These are phyloP conservation scores for Calocera cornea DNA, from an alignment of 768 basidiomycete species.

Conservation along the genomic window DNA sequence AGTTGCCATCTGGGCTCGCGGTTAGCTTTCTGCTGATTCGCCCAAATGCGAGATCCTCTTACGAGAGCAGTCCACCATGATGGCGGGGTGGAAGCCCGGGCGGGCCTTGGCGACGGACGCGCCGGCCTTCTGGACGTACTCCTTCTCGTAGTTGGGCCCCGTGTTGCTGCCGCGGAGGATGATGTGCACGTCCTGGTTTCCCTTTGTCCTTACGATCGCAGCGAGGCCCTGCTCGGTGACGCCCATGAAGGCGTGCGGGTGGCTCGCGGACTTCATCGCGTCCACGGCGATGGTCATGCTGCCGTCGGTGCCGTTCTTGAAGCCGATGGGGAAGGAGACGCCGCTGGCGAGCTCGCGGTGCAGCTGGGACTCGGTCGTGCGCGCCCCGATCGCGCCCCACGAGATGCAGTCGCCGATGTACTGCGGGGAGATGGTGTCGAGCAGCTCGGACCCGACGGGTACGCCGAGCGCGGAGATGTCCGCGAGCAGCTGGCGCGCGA, in stretches of 20 bases:
- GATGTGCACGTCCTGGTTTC: slow-evolving; percentile 77
- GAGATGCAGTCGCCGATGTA: slow-evolving; percentile 63
- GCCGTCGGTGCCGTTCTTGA: slow-evolving; percentile 99
- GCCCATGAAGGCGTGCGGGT: slow-evolving; percentile 93
- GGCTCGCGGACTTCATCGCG: slow-evolving; percentile 83
- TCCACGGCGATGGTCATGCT: slow-evolving; percentile 79
- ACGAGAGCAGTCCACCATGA: slow-evolving; percentile 86
- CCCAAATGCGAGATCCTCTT: slow-evolving; percentile 21
- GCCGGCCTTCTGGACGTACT: slow-evolving; percentile 53
- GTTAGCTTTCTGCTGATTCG: not conserved
- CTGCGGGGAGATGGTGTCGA: slow-evolving; percentile 75
- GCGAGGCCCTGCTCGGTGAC: slow-evolving; percentile 48
- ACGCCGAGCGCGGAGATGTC: slow-evolving; percentile 82
- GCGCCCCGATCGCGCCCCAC: slow-evolving; percentile 94
- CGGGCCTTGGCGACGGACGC: slow-evolving; percentile 52
- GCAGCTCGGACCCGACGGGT: slow-evolving; percentile 87
- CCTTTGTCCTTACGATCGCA: slow-evolving; percentile 84
- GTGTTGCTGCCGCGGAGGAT: slow-evolving; percentile 87
- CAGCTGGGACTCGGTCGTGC: slow-evolving; percentile 94
- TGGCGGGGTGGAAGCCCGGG: slow-evolving; percentile 39
- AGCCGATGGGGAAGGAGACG: slow-evolving; percentile 91
- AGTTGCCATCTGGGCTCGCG: slow-evolving; percentile 67
- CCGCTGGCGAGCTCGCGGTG: slow-evolving; percentile 94
- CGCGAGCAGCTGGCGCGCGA: slow-evolving; percentile 76
- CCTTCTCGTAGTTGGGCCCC: slow-evolving; percentile 76